Base-by-base conservation (phyloP, 805 yeast genomes). In the Candida silvicultrix region DNA sequence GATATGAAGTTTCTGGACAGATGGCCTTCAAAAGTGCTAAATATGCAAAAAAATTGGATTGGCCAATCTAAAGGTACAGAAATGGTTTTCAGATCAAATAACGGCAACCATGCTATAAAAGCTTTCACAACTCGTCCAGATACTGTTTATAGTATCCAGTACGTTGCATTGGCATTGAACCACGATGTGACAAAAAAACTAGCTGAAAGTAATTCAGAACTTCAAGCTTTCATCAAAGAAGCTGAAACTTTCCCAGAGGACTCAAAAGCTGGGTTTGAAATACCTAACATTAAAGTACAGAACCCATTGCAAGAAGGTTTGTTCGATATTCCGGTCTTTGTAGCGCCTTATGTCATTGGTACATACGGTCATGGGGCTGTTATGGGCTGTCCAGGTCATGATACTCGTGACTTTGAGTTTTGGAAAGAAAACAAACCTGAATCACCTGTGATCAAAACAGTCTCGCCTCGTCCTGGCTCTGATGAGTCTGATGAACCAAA, bases 321-420 rank as follows among this genome's bases (percentile, higher is more conserved):
- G 0, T 47, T 45, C 15, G 53, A 65, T 28, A 48, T 92, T 5
- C 97, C 97, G 0, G 80, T 92, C 0, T 94, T 77, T 67, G 90
- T 76, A 2, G 97, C 98, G 0, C 96, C 97, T 0, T 94, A 90
- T 63, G 98, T 92, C 0, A 61, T 92, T 32, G 81, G 85, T 4
- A 68, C 76, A 4, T 92, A 92, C 59, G 97, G 97, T 1, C 80
- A 80, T 46, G 96, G 97, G 36, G 96, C 96, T 1, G 98, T 92
- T 0, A 92, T 94, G 98, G 99, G 99, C 1, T 88, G 95, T 56
- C 99, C 99, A 2, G 96, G 85, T 0, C 97, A 90, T 63, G 98
- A 94, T 63, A 69, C 71, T 40, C 74, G 98, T 49, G 99, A 94
- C 59, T 78, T 60, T 55, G 86, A 73, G 8, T 92, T 94, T 59